Evolutionary conservation across 2,329 filamentous ascomycete species (phyloP), one percentile per base, ranked within the genome.

Genomic region (Cladobotryum protrusum): DNA sequence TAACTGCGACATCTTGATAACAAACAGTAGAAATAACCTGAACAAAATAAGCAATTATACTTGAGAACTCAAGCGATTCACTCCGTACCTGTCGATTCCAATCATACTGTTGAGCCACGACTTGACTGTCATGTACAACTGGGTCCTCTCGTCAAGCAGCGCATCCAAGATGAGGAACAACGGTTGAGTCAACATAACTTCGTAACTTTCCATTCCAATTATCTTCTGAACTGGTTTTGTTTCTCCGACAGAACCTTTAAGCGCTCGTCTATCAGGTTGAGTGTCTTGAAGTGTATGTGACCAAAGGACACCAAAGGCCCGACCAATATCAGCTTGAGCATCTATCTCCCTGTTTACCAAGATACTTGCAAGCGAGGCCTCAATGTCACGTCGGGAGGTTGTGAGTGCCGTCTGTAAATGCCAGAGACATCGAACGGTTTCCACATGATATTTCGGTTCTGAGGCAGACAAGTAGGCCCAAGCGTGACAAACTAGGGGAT

Each of bases 371-470:
- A 95, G 81, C 0, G 87, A 82, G 19, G 88, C 89, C 66, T 96
- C 91, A 4, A 96, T 84, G 42, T 90, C 81, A 46, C 86, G 83
- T 57, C 84, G 83, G 2, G 77, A 71, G 36, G 77, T 71, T 1
- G 85, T 80, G 12, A 95, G 77, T 1, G 83, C 78, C 19, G 77
- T 80, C 58, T 97, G 90, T 46, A 99, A 72, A 56, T 89, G 83
- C 88, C 93, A 95, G 36, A 99, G 72, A 57, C 83, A 86, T 50
- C 87, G 83, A 8, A 95, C 88, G 15, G 90, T 85, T 70, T 99
- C 95, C 32, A 99, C 91, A 62, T 97, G 93, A 57, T 92, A 95
- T 63, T 96, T 96, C 0, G 91, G 90, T 54, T 85, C 84, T 12
- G 83, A 77, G n/a, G 88, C 85, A 1, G 89, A 87, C 36, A 99